These are phyloP conservation scores for Cymbidium sinense DNA, from an alignment of 106 monocot species.

Conservation along the genomic window DNA sequence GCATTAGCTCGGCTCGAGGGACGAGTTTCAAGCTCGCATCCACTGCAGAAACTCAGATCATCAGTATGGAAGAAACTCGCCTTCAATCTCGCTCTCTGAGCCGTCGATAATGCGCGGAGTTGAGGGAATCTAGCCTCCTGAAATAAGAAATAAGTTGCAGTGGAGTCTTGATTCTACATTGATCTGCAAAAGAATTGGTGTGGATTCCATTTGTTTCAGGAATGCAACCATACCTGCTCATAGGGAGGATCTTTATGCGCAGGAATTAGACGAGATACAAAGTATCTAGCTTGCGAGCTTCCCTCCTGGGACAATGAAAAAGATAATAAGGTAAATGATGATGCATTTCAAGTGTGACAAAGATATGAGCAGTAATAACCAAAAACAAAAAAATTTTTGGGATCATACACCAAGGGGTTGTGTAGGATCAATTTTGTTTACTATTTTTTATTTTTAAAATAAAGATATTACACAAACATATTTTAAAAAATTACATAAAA, in stretches of 20 bases:
- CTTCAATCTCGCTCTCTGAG: conserved; percentile 65
- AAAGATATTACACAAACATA: too few species aligned
- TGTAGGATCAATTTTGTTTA: too few species aligned
- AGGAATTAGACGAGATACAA: conserved; percentile 89
- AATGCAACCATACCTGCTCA: conserved; percentile 65
- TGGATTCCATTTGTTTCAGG: too few species aligned
- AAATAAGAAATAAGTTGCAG: conserved; percentile 7
- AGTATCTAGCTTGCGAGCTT: conserved; percentile 93
- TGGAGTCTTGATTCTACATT: not conserved
- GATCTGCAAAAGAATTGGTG: too few species aligned
- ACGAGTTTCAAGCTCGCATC: conserved; percentile 94
- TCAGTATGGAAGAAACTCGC: conserved; percentile 87
- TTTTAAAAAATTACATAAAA: too few species aligned
- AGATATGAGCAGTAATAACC: not conserved
- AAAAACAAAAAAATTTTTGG: not conserved
- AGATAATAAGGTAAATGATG: not conserved
- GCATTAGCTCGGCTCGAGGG: conserved; percentile 61
- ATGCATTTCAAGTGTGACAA: not conserved
- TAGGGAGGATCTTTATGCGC: conserved; percentile 98
- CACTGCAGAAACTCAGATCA: conserved; percentile 84
- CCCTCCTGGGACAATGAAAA: conserved; percentile 57
- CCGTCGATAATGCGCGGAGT: conserved; percentile 47
- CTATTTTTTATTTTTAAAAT: too few species aligned
- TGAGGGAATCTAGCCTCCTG: conserved; percentile 98
- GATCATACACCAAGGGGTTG: too few species aligned